phyloP scores from a whole-genome alignment of 495 filamentous ascomycete species.

The Penicillium salamii region DNA sequence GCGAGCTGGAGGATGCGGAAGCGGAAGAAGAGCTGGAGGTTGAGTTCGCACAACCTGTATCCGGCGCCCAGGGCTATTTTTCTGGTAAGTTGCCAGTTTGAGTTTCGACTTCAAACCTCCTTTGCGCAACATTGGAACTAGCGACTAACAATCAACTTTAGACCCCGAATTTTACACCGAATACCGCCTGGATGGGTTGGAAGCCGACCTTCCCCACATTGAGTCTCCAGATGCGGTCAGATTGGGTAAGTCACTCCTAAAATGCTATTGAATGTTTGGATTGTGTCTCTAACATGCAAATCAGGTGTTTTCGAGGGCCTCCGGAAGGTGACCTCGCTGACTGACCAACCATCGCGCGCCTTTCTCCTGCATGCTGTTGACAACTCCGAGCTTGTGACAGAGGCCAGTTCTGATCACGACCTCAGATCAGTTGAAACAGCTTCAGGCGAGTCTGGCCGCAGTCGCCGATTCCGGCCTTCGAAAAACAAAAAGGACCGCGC shows the following conservation, averaged over 20 bases:
- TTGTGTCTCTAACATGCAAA: background rate
- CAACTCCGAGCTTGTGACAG: background rate
- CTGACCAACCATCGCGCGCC: background rate
- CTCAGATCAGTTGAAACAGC: background rate
- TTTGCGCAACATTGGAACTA: too few relatives aligned
- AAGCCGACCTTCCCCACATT: background rate
- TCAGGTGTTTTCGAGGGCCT: background rate
- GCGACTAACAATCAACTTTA: background rate
- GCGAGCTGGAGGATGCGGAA: background rate
- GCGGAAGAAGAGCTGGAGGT: background rate
- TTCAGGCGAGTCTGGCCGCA: background rate
- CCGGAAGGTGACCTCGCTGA: background rate
- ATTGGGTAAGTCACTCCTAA: background rate
- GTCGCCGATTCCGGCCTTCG: background rate
- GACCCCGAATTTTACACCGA: background rate
- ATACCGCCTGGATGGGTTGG: background rate
- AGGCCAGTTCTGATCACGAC: background rate
- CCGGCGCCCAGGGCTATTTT: background rate
- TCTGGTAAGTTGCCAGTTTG: background rate
- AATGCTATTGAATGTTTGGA: background rate
- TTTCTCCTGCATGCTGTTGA: background rate
- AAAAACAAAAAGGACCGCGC: background rate
- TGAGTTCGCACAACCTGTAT: background rate
- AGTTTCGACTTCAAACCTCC: background rate
- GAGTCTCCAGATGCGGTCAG: background rate